Evolutionary conservation across 148 eudicot species (phyloP).

Genomic region (Cornus florida): DNA sequence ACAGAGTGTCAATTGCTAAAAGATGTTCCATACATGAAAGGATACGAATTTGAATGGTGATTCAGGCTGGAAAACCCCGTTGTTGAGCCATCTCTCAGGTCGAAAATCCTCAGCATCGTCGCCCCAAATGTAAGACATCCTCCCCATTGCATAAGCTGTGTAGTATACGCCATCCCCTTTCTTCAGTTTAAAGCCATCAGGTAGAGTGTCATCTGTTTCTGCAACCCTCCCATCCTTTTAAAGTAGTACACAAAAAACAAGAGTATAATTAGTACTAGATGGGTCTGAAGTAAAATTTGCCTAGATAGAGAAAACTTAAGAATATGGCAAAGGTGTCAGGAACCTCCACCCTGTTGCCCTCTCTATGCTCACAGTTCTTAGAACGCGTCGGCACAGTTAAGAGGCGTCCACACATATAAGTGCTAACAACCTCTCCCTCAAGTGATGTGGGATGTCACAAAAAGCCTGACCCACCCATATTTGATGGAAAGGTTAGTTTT

Average conservation of each 20-base stretch:
- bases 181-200: constrained; percentile 59
- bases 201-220: constrained; percentile 57
- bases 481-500: too few relatives aligned
- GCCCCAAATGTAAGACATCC: constrained; percentile 75
- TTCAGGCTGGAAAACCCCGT: constrained; percentile 70
- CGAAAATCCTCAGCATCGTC: constrained; percentile 75
- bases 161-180: constrained; percentile 66
- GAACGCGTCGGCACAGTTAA: too few relatives aligned
- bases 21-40: constrained; percentile 50
- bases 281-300: background rate
- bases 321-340: too few relatives aligned
- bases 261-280: background rate
- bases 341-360: too few relatives aligned
- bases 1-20: background rate
- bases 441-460: too few relatives aligned
- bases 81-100: constrained; percentile 80
- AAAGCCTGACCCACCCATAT: too few relatives aligned
- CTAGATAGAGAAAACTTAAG: too few relatives aligned
- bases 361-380: too few relatives aligned
- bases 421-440: too few relatives aligned
- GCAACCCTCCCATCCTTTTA: constrained; percentile 68
- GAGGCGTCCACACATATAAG: too few relatives aligned
- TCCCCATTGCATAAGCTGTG: constrained; percentile 70
- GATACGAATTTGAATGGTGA: constrained; percentile 79
- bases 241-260: background rate